phyloP scores from a whole-genome alignment of 2,329 filamentous ascomycete species.

The Colletotrichum somersetense region DNA sequence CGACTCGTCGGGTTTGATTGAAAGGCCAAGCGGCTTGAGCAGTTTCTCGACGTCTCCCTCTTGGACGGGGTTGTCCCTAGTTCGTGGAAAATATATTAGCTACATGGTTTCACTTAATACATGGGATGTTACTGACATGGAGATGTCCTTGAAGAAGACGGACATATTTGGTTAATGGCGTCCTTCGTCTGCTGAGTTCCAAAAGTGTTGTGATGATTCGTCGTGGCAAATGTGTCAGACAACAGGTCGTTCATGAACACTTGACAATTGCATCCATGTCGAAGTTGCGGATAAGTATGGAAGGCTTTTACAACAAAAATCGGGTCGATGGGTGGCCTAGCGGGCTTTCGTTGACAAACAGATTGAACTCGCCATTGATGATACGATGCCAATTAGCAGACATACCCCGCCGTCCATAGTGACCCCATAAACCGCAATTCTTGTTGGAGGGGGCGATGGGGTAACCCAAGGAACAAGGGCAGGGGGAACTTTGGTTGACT shows the following conservation, averaged over 20 bases:
- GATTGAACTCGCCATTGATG: constrained; percentile 25
- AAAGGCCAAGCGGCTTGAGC: constrained; percentile 53
- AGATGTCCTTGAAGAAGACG: constrained; percentile 56
- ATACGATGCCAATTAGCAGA: not conserved
- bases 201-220: not conserved
- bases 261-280: constrained; percentile 6
- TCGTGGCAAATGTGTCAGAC: not conserved
- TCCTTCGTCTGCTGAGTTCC: not conserved
- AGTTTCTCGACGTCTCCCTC: constrained; percentile 54
- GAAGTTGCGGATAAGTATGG: constrained; percentile 14
- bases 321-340: constrained; percentile 8
- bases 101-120: not conserved
- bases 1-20: constrained; percentile 52
- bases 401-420: constrained; percentile 1
- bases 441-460: constrained; percentile 24
- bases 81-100: not conserved
- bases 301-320: not conserved
- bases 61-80: constrained; percentile 56
- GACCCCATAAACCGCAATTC: constrained; percentile 7
- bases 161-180: constrained; percentile 48
- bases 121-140: constrained; percentile 46
- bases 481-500: not conserved
- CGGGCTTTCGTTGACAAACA: constrained; percentile 34
- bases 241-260: constrained; percentile 15
- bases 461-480: not conserved